phyloP scores from a whole-genome alignment of 768 basidiomycete species.

The Boletus huronensis region DNA sequence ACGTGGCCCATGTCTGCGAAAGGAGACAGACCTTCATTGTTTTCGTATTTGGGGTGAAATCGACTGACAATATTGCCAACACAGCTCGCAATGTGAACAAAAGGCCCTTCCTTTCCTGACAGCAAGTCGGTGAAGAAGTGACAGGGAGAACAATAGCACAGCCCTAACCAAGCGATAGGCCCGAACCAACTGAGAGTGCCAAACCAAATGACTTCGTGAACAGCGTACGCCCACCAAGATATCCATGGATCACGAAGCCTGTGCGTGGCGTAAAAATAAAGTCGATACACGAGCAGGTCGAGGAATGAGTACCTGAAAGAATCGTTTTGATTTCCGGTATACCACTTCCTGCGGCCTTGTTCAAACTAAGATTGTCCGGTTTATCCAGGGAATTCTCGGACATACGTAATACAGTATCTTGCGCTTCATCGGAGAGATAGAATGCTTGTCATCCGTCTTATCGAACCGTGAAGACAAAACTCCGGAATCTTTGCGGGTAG shows the following conservation, averaged over 20 bases:
- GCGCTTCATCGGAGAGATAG: slow-evolving; percentile 42
- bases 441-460: slow-evolving; percentile 25
- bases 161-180: slow-evolving; percentile 70
- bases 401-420: slow-evolving; percentile 82
- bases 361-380: slow-evolving; percentile 13
- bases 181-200: slow-evolving; percentile 88
- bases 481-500: slow-evolving; percentile 87
- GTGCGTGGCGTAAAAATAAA: not conserved
- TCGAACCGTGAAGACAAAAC: slow-evolving; percentile 51
- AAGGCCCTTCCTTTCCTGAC: slow-evolving; percentile 65
- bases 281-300: slow-evolving; percentile 8
- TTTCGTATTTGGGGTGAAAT: slow-evolving; percentile 85
- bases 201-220: slow-evolving; percentile 89
- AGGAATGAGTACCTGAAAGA: slow-evolving; percentile 55
- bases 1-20: not conserved
- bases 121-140: slow-evolving; percentile 1
- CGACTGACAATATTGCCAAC: slow-evolving; percentile 92
- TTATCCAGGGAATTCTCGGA: slow-evolving; percentile 9
- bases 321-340: slow-evolving; percentile 98
- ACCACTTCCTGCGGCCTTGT: slow-evolving; percentile 88
- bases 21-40: slow-evolving; percentile 73
- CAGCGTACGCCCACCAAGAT: slow-evolving; percentile 85
- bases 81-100: slow-evolving; percentile 92
- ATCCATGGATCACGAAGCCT: slow-evolving; percentile 97
- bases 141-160: slow-evolving; percentile 5